phyloP scores from a whole-genome alignment of 768 basidiomycete species.

The Rhizopogon salebrosus region DNA sequence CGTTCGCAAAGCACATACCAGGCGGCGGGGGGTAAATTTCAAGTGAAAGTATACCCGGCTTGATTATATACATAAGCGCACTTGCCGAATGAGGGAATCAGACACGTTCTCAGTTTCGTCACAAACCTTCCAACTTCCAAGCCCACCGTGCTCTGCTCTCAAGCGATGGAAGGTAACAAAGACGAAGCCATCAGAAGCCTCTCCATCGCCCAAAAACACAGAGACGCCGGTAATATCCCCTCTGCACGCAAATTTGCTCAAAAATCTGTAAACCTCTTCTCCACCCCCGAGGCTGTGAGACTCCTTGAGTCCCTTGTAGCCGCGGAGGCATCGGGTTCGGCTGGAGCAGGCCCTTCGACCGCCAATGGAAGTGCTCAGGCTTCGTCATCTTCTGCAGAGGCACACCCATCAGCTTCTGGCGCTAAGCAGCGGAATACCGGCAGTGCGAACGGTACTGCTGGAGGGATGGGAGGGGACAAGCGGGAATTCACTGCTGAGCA shows the following conservation, averaged over 20 bases:
- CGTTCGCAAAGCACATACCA: no score
- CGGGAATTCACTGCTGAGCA: slow-evolving; percentile 88
- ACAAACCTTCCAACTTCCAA: not conserved
- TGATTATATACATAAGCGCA: no score
- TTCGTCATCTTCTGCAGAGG: slow-evolving; percentile 53
- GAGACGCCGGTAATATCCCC: slow-evolving; percentile 62
- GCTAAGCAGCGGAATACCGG: slow-evolving; percentile 54
- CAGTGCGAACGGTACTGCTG: slow-evolving; percentile 43
- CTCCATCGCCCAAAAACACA: slow-evolving; percentile 70
- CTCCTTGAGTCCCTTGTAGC: slow-evolving; percentile 65
- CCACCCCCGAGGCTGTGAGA: slow-evolving; percentile 68
- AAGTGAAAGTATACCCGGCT: no score
- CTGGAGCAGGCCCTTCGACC: slow-evolving; percentile 35
- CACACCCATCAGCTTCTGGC: slow-evolving; percentile 71
- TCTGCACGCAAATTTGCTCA: slow-evolving; percentile 85
- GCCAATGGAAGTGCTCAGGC: slow-evolving; percentile 31
- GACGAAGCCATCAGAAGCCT: slow-evolving; percentile 87
- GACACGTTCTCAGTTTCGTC: not conserved
- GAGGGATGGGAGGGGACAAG: slow-evolving; percentile 66
- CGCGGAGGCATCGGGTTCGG: slow-evolving; percentile 35
- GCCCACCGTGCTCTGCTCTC: slow-evolving; percentile 8
- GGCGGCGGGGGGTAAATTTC: no score
- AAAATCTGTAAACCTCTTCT: slow-evolving; percentile 81
- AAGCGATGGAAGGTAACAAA: slow-evolving; percentile 77
- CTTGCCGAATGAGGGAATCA: not conserved